Evolutionary conservation across 1,284 basidiomycete species (phyloP), one percentile per base, ranked within the genome.

Genomic region (Ceratobasidium sp.): DNA sequence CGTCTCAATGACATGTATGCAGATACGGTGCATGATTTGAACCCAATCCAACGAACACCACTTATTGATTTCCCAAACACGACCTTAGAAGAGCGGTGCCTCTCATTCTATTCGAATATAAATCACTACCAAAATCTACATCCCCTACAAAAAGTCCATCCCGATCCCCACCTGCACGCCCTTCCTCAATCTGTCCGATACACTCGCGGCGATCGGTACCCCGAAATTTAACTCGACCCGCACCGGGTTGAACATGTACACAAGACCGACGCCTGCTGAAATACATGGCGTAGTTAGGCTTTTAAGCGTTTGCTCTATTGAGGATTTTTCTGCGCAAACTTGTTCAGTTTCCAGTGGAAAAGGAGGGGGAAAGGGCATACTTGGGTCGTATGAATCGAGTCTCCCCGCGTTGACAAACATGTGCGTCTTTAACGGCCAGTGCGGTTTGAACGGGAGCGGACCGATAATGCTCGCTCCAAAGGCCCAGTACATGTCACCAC

Each of bases 91-190:
- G 62, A 49, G 62, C 31, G 62, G 62, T 49, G 62, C 39, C 34
- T 59, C 34, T 39, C 24, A 46, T 63, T 48, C 54, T 58, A 58
- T 34, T 58, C 29, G 31, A 34, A 31, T n/a, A 29, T 29, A 56
- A 56, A 56, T 56, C 53, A 29, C 9, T 9, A 9, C n/a, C 6
- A 49, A 59, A 34, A n/a, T 59, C 39, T 6, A 54, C n/a, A 58
- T 5, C 22, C 5, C 27, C 53, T 14, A 86, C 73, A 87, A 74
- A 80, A 86, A 97, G 79, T 96, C 94, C 74, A 99, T 81, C 0
- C 97, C 98, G 76, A 99, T 89, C 2, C 98, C 97, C 29, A 98
- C 88, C 80, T 98, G 95, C 59, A 98, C 84, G 0, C 97, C 98
- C 77, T 90, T 90, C 73, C 92, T 86, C 62, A 86, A 81, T 0